Percentiles rank a stretch among this genome's conserved stretches.
Evolutionary conservation across 73 alveolate genomes (phyloP).

Genomic region (Tetrahymena elliotti): DNA sequence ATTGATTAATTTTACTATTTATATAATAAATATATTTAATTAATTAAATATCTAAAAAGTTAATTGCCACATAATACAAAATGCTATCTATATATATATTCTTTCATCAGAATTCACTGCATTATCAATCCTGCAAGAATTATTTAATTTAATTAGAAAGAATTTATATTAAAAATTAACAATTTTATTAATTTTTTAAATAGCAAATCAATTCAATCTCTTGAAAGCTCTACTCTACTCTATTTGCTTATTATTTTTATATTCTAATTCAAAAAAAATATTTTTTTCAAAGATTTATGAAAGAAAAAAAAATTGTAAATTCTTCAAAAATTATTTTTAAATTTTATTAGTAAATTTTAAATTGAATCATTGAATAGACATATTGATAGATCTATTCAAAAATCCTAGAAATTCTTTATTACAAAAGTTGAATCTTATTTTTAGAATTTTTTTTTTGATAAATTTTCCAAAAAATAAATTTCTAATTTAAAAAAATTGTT

Average conservation of each 20-base stretch:
- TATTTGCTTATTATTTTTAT: neutral
- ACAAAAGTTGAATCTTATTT: too few relatives aligned
- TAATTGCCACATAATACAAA: neutral
- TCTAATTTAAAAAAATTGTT: too few relatives aligned
- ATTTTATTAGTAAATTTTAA: too few relatives aligned
- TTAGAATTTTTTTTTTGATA: too few relatives aligned
- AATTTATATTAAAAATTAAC: neutral
- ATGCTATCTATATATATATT: neutral
- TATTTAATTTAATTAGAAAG: neutral
- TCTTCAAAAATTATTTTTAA: too few relatives aligned
- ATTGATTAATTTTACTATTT: neutral
- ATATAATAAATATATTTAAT: neutral
- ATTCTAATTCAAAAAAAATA: neutral
- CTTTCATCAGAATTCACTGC: neutral
- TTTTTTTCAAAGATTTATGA: too few relatives aligned
- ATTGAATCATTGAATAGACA: too few relatives aligned
- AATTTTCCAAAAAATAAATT: too few relatives aligned
- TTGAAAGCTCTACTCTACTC: neutral
- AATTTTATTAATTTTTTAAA: neutral
- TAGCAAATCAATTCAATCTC: neutral
- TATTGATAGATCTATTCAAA: too few relatives aligned
- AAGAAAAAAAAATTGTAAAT: too few relatives aligned
- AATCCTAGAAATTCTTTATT: too few relatives aligned
- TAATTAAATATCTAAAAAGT: neutral
- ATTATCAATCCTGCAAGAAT: neutral